phyloP scores from a whole-genome alignment of 768 basidiomycete species.

The Hysterangium stoloniferum region DNA sequence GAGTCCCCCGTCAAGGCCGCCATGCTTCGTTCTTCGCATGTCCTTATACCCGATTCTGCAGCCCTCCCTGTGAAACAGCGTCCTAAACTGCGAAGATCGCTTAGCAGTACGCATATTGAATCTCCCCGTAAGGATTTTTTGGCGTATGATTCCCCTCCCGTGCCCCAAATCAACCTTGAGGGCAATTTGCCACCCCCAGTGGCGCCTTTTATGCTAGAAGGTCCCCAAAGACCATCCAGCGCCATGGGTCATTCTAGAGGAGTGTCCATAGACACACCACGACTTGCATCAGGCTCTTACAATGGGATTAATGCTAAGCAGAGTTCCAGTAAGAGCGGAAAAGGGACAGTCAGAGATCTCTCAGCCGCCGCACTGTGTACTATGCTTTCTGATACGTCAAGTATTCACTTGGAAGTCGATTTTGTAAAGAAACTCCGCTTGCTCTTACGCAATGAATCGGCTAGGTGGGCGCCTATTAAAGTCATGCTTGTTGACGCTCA shows the following conservation, averaged over 20 bases:
- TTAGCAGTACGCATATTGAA: conserved; percentile 63
- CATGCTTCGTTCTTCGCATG: conserved; percentile 82
- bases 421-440: conserved; percentile 81
- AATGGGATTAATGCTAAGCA: conserved; percentile 37
- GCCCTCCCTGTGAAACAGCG: conserved; percentile 28
- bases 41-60: conserved; percentile 36
- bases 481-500: background rate
- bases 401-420: conserved; percentile 74
- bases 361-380: conserved; percentile 62
- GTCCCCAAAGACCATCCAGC: conserved; percentile 11
- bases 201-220: conserved; percentile 26
- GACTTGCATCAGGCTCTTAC: conserved; percentile 38
- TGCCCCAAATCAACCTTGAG: conserved; percentile 14
- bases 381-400: conserved; percentile 59
- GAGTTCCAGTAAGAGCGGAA: conserved; percentile 29
- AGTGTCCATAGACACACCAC: conserved; percentile 47
- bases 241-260: conserved; percentile 47
- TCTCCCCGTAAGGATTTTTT: conserved; percentile 40
- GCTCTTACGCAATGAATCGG: conserved; percentile 85
- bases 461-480: conserved; percentile 34
- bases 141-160: conserved; percentile 26
- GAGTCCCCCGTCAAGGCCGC: conserved; percentile 83
- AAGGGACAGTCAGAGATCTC: conserved; percentile 51
- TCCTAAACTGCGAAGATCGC: conserved; percentile 61
- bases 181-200: conserved; percentile 12